A percentile compares a stretch with the other conserved stretches of the same genome.
Conservation (phyloP, 2,329 filamentous ascomycete genomes). For the Hansfordia pulvinata region DNA sequence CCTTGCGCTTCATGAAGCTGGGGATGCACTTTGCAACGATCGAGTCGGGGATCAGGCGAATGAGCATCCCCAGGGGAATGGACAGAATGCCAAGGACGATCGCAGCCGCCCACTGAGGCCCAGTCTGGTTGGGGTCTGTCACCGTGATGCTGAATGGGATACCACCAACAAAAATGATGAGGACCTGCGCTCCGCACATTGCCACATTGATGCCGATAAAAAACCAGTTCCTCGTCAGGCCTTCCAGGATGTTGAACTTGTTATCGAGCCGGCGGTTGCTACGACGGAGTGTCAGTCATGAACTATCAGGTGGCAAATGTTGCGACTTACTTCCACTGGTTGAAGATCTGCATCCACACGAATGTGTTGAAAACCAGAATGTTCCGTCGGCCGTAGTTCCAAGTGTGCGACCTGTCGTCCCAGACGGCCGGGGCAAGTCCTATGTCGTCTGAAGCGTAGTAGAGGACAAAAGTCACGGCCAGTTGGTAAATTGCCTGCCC, state of each 20-base stretch:
- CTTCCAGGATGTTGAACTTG: slow-evolving; percentile 89
- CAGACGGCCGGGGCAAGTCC: no score
- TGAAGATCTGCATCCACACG: slow-evolving; percentile 99
- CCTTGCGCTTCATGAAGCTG: slow-evolving; percentile 34
- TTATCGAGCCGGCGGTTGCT: slow-evolving; percentile 89
- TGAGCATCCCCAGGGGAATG: slow-evolving; percentile 66
- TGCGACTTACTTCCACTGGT: slow-evolving; percentile 73
- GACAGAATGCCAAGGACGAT: slow-evolving; percentile 75
- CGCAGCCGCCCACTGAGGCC: slow-evolving; percentile 77
- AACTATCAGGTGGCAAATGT: slow-evolving; percentile 2
- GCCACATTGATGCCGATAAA: slow-evolving; percentile 75
- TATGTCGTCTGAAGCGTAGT: slow-evolving; percentile 56
- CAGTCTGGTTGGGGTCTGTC: slow-evolving; percentile 39
- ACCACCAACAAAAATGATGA: slow-evolving; percentile 83
- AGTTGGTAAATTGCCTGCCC: slow-evolving; percentile 88
- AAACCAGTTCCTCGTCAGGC: slow-evolving; percentile 72
- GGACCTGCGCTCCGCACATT: slow-evolving; percentile 79
- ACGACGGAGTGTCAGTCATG: slow-evolving; percentile 7
- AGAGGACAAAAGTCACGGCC: slow-evolving; percentile 63
- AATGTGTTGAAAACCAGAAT: slow-evolving; percentile 96
- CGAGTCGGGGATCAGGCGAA: slow-evolving; percentile 72
- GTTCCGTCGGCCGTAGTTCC: slow-evolving; percentile 32
- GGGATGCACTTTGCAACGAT: slow-evolving; percentile 40
- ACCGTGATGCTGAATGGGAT: slow-evolving; percentile 60
- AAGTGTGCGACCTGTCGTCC: no score